A percentile compares a stretch with the other conserved stretches of the same genome.
Evolutionary conservation across 148 eudicot genomes (phyloP).

Genomic region (Heliosperma pusillum): DNA sequence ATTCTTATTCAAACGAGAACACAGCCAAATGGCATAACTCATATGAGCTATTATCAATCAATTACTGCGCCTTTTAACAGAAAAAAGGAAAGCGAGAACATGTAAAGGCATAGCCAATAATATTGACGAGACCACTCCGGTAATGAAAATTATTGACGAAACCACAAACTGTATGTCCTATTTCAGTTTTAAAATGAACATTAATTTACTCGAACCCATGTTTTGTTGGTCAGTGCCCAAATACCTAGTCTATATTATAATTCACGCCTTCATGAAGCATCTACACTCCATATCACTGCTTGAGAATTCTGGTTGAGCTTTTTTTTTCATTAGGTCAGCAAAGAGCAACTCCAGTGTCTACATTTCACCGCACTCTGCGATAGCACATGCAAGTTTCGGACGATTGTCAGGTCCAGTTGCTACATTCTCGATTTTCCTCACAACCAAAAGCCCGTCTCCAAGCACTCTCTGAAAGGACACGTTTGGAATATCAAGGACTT

Average conservation of each 20-base stretch:
- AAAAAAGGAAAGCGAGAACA: too few species aligned
- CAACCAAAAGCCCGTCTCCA: constrained; percentile 86
- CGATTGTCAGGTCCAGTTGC: constrained; percentile 81
- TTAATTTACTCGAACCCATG: background rate
- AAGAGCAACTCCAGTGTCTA: constrained; percentile 15
- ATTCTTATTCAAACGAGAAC: background rate
- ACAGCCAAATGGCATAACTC: background rate
- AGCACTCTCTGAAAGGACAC: constrained; percentile 64
- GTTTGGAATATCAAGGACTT: background rate
- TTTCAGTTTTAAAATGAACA: background rate
- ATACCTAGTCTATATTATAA: background rate
- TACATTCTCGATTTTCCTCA: constrained; percentile 93
- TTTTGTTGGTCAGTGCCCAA: background rate
- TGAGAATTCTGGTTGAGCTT: background rate
- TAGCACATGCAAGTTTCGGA: constrained; percentile 77
- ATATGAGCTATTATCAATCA: background rate
- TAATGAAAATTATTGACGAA: too few species aligned
- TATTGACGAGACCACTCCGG: background rate
- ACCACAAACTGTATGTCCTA: background rate
- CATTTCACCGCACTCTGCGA: constrained; percentile 96
- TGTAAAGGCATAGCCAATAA: too few species aligned
- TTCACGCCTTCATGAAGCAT: background rate
- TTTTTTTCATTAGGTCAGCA: background rate
- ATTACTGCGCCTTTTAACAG: too few species aligned
- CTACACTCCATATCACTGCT: background rate